Evolutionary conservation across 148 eudicot species (phyloP), one percentile per base, ranked within the genome.

Genomic region (Diospyros kaki): DNA sequence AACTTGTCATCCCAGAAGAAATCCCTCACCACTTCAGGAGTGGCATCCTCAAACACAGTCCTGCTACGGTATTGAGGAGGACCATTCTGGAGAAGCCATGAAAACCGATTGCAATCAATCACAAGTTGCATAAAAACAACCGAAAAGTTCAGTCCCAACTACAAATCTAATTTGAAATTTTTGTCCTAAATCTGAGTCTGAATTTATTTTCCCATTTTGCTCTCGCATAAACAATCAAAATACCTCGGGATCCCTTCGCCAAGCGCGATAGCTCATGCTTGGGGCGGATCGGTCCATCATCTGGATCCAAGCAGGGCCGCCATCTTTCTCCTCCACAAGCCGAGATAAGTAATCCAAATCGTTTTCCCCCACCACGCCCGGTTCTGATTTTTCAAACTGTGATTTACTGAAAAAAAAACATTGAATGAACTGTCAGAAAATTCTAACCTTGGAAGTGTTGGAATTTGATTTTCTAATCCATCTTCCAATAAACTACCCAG

Each of bases 1-100:
- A 86, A 88, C 73, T 92, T 94, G 71, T 92, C 92, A 79, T 92
- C 97, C 97, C 94, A 92, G 74, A 92, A 92, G 75, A 89, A 92
- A 86, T 92, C 97, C 79, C 92, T 89, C 73, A 92, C 90, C 65
- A 89, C 69, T 85, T 92, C 97, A 38, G 92, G 81, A 78, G 88
- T 81, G 61, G 89, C 83, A 75, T 92, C 97, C 78, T 92, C 94
- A 75, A 88, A 92, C 38, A 92, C 84, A 15, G 97, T 92, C 82
- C 82, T 88, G 82, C 90, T 92, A 38, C 90, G 87, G 73, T 86
- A 89, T 39, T 86, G 77, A n/a, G 83, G 83, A 38, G 92, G 90
- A 40, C 90, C 94, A 79, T 62, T 83, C 92, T 85, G 86, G 65
- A 43, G 69, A 66, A 78, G 1, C 60, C 60, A 56, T 10, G 17